A percentile compares a stretch with the other conserved stretches of the same genome.
Conservation (phyloP, 2,329 filamentous ascomycete genomes). For the Colletotrichum graminicola region DNA sequence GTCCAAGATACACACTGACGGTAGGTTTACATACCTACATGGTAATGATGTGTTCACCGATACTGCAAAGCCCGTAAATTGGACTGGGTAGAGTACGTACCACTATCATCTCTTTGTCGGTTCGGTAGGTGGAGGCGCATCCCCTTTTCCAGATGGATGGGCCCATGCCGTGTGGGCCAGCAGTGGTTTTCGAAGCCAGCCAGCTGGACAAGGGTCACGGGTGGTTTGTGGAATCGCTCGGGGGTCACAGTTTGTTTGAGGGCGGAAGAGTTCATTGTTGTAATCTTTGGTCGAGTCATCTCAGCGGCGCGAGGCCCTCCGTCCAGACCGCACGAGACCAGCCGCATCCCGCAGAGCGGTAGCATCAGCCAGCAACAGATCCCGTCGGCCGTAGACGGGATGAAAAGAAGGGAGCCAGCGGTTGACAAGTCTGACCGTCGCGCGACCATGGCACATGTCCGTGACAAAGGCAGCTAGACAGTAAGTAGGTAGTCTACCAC, state of each 20-base stretch:
- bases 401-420: slow-evolving; percentile 11
- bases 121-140: not conserved
- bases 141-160: not conserved
- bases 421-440: slow-evolving; percentile 23
- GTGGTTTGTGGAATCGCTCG: not conserved
- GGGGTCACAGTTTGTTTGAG: not conserved
- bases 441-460: slow-evolving; percentile 19
- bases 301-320: slow-evolving; percentile 19
- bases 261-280: slow-evolving; percentile 3
- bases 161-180: not conserved
- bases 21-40: not conserved
- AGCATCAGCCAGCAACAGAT: not conserved
- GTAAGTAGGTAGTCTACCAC: too few relatives aligned
- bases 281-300: slow-evolving; percentile 8
- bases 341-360: slow-evolving; percentile 9
- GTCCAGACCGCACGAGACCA: slow-evolving; percentile 29
- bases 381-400: slow-evolving; percentile 24
- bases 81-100: slow-evolving; percentile 10
- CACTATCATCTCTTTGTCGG: not conserved
- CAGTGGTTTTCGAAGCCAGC: not conserved
- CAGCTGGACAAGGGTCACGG: slow-evolving; percentile 6
- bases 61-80: slow-evolving; percentile 25
- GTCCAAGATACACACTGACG: not conserved
- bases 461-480: not conserved
- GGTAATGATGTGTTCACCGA: not conserved